These are phyloP conservation scores for Penicillium nordicum DNA, from an alignment of 2,329 filamentous ascomycete genomes.

Conservation along the genomic window DNA sequence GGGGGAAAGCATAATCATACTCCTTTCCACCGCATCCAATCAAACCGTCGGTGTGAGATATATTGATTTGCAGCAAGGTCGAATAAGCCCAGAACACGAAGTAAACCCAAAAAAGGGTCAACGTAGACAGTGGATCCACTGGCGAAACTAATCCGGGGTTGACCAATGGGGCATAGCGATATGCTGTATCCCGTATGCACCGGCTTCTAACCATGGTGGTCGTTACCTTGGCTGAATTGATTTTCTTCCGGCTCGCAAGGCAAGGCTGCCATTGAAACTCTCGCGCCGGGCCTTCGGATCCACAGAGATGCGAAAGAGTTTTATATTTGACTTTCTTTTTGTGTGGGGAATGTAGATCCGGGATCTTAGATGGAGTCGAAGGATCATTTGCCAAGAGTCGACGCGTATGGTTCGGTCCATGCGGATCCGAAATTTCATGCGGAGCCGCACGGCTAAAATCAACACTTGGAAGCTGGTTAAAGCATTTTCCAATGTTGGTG, in stretches of 20 bases:
- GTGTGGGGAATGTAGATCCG: not conserved
- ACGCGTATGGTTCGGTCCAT: not conserved
- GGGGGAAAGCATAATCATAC: not conserved
- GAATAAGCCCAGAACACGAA: not conserved
- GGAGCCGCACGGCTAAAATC: slow-evolving; percentile 7
- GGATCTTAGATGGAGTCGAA: not conserved
- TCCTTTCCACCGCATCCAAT: slow-evolving; percentile 4
- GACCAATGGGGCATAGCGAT: not conserved
- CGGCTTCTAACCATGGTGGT: not conserved
- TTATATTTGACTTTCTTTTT: not conserved
- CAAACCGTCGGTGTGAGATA: not conserved
- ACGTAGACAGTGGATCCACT: not conserved
- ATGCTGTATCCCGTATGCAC: too few relatives aligned
- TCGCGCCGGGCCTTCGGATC: not conserved
- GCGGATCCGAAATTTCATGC: slow-evolving; percentile 7
- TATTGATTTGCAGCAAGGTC: not conserved
- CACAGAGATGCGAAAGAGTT: not conserved
- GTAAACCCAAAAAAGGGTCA: not conserved
- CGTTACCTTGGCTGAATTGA: not conserved
- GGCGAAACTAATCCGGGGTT: too few relatives aligned
- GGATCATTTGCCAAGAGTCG: not conserved
- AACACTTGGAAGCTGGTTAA: not conserved
- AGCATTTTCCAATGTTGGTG: not conserved
- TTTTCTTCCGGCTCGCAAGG: too few relatives aligned
- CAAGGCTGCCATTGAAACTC: not conserved